Evolutionary conservation across 23 red algal species (phyloP).

Genomic region (Gracilaria caudata): DNA sequence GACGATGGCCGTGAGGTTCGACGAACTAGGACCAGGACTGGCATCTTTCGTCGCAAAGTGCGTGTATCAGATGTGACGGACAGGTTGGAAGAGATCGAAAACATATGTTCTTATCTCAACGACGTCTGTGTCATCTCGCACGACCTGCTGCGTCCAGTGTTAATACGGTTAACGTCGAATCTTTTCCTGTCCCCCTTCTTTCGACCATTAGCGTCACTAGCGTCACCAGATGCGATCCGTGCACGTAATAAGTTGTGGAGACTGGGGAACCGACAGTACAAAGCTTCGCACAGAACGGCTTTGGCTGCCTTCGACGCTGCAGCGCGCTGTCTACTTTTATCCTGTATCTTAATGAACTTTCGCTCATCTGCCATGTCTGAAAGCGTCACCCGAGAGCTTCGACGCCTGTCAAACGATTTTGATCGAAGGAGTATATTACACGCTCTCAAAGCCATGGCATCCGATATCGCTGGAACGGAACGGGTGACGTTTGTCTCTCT

Average conservation of each 20-base stretch:
- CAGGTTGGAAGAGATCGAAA: conserved; percentile 67
- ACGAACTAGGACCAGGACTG: conserved; percentile 44
- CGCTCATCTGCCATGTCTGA: conserved; percentile 19
- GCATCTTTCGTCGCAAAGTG: conserved; percentile 58
- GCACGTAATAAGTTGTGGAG: conserved; percentile 41
- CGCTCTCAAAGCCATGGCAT: conserved; percentile 49
- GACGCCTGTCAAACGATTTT: conserved; percentile 29
- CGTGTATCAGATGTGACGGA: conserved; percentile 40
- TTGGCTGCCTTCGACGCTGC: conserved; percentile 66
- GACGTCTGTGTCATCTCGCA: conserved; percentile 40
- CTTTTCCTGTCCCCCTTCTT: conserved; percentile 58
- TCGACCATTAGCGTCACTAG: conserved; percentile 60
- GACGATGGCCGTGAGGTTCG: conserved; percentile 64
- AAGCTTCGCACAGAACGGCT: conserved; percentile 5
- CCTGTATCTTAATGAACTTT: conserved; percentile 36
- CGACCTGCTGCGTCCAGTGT: conserved; percentile 5
- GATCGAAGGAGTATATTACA: conserved; percentile 41
- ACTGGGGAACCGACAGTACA: conserved; percentile 20
- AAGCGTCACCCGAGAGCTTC: conserved; percentile 33
- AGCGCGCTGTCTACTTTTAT: conserved; percentile 48
- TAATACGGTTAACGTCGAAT: conserved; percentile 16
- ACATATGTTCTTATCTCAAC: conserved; percentile 55
- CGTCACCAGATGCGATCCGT: conserved; percentile 61
- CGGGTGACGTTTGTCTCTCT: conserved; percentile 55
- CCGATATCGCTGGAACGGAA: conserved; percentile 59